Evolutionary conservation across 352 stramenopile genomes (phyloP), one percentile per base, ranked within the genome.

Genomic region (Phytophthora foliorum): DNA sequence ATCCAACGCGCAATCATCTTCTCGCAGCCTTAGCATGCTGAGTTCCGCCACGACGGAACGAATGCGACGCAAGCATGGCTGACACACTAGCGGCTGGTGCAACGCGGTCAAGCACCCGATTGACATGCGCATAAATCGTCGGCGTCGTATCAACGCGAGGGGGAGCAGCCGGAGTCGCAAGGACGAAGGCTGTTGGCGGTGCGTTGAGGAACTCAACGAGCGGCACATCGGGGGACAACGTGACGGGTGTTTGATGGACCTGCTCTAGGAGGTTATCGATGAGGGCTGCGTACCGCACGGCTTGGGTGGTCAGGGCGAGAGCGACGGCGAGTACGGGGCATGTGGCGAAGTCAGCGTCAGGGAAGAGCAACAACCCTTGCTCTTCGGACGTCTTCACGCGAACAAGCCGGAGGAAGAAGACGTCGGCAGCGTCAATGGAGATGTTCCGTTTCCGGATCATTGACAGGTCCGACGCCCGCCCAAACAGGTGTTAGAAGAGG

Each of bases 81-180:
- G 4, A 10, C 0, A 59, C 52, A 7, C 52, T 22, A 7, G 34
- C 36, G n/a, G 34, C 21, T 4, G 5, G 34, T 11, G 34, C 36
- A 8, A 49, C 52, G 3, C 52, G 52, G 13, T 38, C 22, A 22
- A 59, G 36, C 14, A 59, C 6, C 3, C 52, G 36, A 21, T 50
- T 59, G 7, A 59, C 52, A 8, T 60, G 53, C 10, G 32, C 10
- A 36, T 51, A 41, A 22, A 50, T 58, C 21, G 36, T 60, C 7
- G 53, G 38, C 10, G 50, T 8, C 3, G 50, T 46, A 8, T 57
- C 21, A 45, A 32, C 16, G 8, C 50, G 27, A n/a, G 24, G 19
- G 22, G 21, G 16, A 29, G 17, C n/a, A 36, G 27, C 29, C 8
- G 41, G 41, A 21, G 27, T 9, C 3, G 19, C n/a, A 45, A 46